These are phyloP conservation scores for Chytriomyces sp. DNA, from an alignment of 192 early-diverging fungal species.

Conservation along the genomic window DNA sequence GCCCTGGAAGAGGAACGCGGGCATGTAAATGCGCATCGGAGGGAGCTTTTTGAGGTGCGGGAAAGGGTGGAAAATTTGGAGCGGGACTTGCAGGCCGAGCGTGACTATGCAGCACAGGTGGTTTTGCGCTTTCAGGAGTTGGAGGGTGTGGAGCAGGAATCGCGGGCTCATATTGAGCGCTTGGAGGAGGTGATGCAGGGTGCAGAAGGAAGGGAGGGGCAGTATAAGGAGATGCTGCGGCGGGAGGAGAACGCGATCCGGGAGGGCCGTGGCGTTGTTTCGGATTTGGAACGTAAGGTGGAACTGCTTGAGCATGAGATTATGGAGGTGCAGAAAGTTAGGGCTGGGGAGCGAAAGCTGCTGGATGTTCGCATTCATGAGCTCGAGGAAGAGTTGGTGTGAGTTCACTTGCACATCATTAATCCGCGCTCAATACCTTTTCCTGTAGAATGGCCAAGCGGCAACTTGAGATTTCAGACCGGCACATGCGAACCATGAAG, in stretches of 20 bases:
- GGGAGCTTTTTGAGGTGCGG: neutral
- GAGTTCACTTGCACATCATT: neutral
- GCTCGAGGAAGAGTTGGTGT: slow-evolving; percentile 10
- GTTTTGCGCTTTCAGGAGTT: neutral
- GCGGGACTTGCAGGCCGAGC: neutral
- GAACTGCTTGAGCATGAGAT: slow-evolving; percentile 8
- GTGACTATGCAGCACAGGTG: slow-evolving; percentile 3
- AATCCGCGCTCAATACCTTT: neutral
- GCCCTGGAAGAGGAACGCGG: neutral
- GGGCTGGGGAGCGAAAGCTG: slow-evolving; percentile 2
- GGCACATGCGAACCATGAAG: slow-evolving; percentile 3
- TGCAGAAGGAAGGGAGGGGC: neutral
- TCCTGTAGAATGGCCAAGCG: neutral
- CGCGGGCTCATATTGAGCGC: neutral
- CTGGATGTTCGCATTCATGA: slow-evolving; percentile 1
- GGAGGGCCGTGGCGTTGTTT: neutral
- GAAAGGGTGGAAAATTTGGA: neutral
- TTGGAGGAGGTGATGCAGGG: neutral
- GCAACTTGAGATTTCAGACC: slow-evolving; percentile 13
- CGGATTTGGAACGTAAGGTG: neutral
- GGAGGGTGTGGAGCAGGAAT: neutral
- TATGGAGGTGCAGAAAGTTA: slow-evolving; percentile 1
- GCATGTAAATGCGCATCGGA: neutral
- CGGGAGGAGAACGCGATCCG: neutral
- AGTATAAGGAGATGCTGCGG: neutral